These are phyloP conservation scores for Hericium rajendrae DNA, from an alignment of 768 basidiomycete genomes.

Conservation along the genomic window DNA sequence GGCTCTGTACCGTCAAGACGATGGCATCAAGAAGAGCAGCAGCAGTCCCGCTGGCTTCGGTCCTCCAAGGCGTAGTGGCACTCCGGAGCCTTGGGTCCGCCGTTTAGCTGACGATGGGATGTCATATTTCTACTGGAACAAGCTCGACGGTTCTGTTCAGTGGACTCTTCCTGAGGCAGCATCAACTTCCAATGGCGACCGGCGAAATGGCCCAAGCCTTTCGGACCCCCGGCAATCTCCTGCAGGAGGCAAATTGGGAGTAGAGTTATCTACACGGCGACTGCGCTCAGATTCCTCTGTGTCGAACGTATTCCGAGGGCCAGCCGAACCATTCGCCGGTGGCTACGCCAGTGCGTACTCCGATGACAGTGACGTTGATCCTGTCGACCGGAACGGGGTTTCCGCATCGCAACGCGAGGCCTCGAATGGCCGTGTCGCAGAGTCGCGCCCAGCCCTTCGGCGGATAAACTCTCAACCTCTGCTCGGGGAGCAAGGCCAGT, in stretches of 20 bases:
- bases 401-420: constrained; percentile 6
- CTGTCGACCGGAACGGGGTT: constrained; percentile 24
- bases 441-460: background rate
- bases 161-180: constrained; percentile 55
- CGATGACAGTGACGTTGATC: constrained; percentile 69
- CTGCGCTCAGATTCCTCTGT: constrained; percentile 27
- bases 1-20: constrained; percentile 35
- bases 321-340: constrained; percentile 21
- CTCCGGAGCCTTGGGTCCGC: constrained; percentile 77
- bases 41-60: constrained; percentile 43
- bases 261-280: constrained; percentile 12
- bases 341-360: constrained; percentile 61
- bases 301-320: constrained; percentile 19
- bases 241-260: background rate
- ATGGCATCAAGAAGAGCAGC: constrained; percentile 9
- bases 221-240: background rate
- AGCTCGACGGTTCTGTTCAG: constrained; percentile 50
- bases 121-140: constrained; percentile 75
- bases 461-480: background rate
- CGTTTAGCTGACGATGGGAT: constrained; percentile 75
- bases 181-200: background rate
- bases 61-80: constrained; percentile 43
- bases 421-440: background rate
- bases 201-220: background rate
- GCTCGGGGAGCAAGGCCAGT: constrained; percentile 22